phyloP scores from a whole-genome alignment of 106 monocot genomes.

The Narthecium ossifragum region DNA sequence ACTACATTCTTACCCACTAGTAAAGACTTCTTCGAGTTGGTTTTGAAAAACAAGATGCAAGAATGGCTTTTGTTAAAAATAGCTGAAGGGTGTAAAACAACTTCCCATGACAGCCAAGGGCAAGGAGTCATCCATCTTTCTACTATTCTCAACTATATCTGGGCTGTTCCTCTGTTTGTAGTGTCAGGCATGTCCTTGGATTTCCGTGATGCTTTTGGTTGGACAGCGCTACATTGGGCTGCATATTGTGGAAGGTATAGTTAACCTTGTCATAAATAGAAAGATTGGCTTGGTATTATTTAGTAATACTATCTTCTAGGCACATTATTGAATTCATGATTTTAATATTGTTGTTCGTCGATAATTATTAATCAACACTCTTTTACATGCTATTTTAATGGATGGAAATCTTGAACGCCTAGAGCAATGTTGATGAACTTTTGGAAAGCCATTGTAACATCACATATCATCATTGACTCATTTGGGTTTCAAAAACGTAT shows the following conservation, averaged over 20 bases:
- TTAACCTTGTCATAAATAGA: slow-evolving; percentile 3
- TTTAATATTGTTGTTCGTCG: too few relatives aligned
- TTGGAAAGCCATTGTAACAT: too few relatives aligned
- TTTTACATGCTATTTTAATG: too few relatives aligned
- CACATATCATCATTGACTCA: too few relatives aligned
- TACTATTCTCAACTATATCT: slow-evolving; percentile 70
- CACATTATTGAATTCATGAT: too few relatives aligned
- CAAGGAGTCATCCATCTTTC: slow-evolving; percentile 92
- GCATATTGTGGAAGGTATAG: slow-evolving; percentile 75
- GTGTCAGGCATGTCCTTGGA: slow-evolving; percentile 81
- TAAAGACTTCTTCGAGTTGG: slow-evolving; percentile 49
- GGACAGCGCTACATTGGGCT: slow-evolving; percentile 98
- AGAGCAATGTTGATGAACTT: too few relatives aligned
- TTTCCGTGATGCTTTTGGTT: slow-evolving; percentile 84
- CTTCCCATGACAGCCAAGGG: slow-evolving; percentile 56
- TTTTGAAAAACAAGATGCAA: slow-evolving; percentile 73
- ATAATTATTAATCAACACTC: too few relatives aligned
- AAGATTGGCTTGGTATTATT: too few relatives aligned
- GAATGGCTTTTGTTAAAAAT: slow-evolving; percentile 80
- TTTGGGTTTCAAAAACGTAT: too few relatives aligned
- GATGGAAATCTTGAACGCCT: too few relatives aligned
- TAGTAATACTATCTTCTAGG: too few relatives aligned
- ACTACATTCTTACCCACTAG: not conserved
- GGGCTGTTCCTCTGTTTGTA: slow-evolving; percentile 64
- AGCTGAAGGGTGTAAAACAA: slow-evolving; percentile 59